Evolutionary conservation across 129 eudicot genomes (phyloP), one percentile per base, ranked within the genome.

Genomic region (Arctium minus): DNA sequence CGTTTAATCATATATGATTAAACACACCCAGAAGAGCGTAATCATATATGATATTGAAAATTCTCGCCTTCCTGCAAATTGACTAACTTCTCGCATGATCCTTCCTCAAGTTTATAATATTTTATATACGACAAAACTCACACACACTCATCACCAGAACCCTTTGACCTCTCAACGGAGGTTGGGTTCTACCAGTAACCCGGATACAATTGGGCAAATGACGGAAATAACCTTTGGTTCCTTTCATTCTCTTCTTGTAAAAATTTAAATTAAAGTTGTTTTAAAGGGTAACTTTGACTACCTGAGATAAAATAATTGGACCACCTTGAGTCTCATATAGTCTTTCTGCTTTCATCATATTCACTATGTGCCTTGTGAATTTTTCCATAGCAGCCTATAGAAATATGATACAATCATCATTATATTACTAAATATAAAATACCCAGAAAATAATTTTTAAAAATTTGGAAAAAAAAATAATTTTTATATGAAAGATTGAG

Each of bases 241-340:
- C 15, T 46, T 46, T 46, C 17, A 46, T 46, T 46, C 56, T 46
- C 56, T 10, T 46, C 15, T 46, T 46, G 56, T 46, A 46, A 10
- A 46, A 46, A 0, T 42, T 46, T 8, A 2, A 60, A 60, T 29
- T 60, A n/a, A 60, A 60, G 68, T 60, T 60, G 27, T n/a, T n/a
- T 17, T 60, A 78, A 74, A 35, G 85, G 40, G 79, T 79, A 29
- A 75, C 13, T 75, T 85, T 84, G 27, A 73, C 35, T 89, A 96
- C 99, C 99, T 96, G 99, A 62, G 99, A 96, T 81, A 96, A 80
- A 62, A 96, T 96, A 72, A 96, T 96, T 42, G 99, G 99, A 81
- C 99, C 99, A 36, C 99, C 99, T 80, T 96, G 99, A 67, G 99
- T 74, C 72, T 92, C 93, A 76, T 88, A 96, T 37, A 96, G 68